A percentile compares a stretch with the other conserved stretches of the same genome.
Evolutionary conservation across 495 filamentous ascomycete species (phyloP).

Genomic region (Haplographium delicatum): DNA sequence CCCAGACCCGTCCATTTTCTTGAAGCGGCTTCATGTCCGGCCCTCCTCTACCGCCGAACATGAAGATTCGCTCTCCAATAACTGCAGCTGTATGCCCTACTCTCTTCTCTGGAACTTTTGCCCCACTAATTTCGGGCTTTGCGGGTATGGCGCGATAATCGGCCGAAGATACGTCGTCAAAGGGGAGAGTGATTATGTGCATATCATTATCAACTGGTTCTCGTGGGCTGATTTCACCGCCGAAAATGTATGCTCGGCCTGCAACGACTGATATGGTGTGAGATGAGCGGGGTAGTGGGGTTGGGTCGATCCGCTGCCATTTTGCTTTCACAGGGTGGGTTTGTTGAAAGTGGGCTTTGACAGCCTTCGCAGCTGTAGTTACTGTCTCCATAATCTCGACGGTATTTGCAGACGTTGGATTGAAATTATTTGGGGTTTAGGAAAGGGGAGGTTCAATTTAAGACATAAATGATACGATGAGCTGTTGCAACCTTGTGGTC

Average conservation of each 20-base stretch:
- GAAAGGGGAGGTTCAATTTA: neutral
- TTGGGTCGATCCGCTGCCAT: conserved; percentile 50
- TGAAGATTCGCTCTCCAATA: conserved; percentile 54
- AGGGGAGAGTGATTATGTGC: conserved; percentile 59
- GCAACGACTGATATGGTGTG: conserved; percentile 64
- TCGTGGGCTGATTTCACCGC: conserved; percentile 47
- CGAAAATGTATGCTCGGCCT: conserved; percentile 65
- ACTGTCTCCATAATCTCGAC: conserved; percentile 22
- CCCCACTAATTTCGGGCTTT: conserved; percentile 27
- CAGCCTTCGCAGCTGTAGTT: conserved; percentile 12
- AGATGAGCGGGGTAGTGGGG: conserved; percentile 58
- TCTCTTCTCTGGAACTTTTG: conserved; percentile 43
- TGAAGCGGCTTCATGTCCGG: conserved; percentile 42
- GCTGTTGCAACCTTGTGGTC: too few species aligned
- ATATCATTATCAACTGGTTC: conserved; percentile 64
- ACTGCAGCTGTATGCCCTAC: conserved; percentile 54
- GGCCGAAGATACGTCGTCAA: conserved; percentile 38
- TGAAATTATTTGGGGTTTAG: neutral
- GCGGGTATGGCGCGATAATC: conserved; percentile 54
- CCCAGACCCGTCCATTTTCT: conserved; percentile 61
- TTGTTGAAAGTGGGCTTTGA: conserved; percentile 19
- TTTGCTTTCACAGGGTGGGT: conserved; percentile 41
- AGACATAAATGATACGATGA: too few species aligned
- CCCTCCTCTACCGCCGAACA: conserved; percentile 55
- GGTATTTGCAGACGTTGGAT: neutral